phyloP scores from a whole-genome alignment of 495 filamentous ascomycete genomes.

The Xylaria castorea region DNA sequence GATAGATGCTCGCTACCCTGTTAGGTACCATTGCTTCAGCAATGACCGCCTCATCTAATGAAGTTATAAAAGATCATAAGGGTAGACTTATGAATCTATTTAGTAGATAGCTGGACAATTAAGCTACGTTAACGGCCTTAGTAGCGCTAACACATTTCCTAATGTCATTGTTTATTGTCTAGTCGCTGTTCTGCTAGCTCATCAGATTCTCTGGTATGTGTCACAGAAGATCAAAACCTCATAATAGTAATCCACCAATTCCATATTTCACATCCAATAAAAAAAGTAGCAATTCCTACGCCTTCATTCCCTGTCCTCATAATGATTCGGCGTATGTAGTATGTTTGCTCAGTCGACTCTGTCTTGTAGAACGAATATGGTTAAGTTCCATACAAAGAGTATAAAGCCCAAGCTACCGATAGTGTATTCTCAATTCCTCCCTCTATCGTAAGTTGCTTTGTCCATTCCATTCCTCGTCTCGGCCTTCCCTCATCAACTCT shows the following conservation, averaged over 20 bases:
- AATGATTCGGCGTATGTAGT: neutral
- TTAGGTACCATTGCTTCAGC: neutral
- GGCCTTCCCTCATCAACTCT: neutral
- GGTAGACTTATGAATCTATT: too few species aligned
- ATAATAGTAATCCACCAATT: neutral
- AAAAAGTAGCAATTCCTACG: neutral
- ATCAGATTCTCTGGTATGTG: neutral
- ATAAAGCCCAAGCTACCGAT: neutral
- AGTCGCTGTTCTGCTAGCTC: neutral
- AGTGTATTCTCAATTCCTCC: neutral
- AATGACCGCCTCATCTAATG: too few species aligned
- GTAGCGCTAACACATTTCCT: neutral
- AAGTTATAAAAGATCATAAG: too few species aligned
- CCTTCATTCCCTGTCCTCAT: neutral
- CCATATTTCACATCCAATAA: neutral
- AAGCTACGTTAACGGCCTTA: neutral
- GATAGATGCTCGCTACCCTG: neutral
- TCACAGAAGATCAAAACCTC: neutral
- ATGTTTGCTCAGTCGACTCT: neutral
- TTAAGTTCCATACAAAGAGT: neutral
- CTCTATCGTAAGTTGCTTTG: slow-evolving; percentile 1
- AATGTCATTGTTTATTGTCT: neutral
- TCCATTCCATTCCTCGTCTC: neutral
- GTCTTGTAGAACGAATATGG: neutral
- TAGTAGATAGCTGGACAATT: neutral